Evolutionary conservation across 306 rosid genomes (phyloP).

Genomic region (Mimosa pudica): DNA sequence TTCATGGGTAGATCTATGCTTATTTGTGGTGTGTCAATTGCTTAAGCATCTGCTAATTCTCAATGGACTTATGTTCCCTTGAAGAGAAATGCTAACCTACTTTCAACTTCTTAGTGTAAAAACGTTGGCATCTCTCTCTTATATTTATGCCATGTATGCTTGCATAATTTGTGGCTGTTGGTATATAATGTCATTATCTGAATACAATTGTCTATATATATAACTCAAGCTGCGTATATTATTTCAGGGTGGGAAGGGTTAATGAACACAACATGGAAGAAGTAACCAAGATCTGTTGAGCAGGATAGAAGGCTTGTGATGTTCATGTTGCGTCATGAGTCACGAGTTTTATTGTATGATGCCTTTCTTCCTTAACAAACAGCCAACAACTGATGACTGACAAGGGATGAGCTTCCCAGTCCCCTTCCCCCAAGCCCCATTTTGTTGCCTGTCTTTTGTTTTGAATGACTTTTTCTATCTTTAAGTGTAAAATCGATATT

Average conservation of each 20-base stretch:
- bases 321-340: neutral
- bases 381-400: neutral
- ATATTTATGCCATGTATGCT: neutral
- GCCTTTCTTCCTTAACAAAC: neutral
- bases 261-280: neutral
- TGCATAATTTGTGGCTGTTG: neutral
- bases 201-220: neutral
- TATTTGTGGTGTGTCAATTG: neutral
- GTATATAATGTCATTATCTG: neutral
- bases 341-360: neutral
- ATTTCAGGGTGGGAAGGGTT: conserved; percentile 25
- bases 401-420: conserved; percentile 1
- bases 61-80: neutral
- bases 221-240: neutral
- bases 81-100: neutral
- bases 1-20: neutral
- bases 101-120: neutral
- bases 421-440: neutral
- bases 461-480: neutral
- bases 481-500: conserved; percentile 2
- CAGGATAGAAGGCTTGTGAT: conserved; percentile 1
- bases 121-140: neutral
- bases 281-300: neutral
- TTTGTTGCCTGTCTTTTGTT: neutral
- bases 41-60: neutral